A percentile compares a stretch with the other conserved stretches of the same genome.
Conservation (phyloP, 2,329 filamentous ascomycete species). For the Periglandula ipomoeae region DNA sequence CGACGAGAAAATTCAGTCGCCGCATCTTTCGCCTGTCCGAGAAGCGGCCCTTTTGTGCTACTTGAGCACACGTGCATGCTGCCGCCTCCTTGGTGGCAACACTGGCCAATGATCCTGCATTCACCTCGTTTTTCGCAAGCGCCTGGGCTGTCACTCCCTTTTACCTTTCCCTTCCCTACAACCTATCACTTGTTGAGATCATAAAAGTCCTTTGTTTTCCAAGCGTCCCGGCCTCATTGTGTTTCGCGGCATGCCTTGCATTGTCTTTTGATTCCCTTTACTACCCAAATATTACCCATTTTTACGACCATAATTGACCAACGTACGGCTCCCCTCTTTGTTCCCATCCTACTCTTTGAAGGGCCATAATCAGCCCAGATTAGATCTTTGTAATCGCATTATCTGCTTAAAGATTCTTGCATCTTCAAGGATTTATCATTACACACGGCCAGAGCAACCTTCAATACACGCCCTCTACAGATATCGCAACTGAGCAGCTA, state of each 20-base stretch:
- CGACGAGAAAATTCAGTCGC: neutral
- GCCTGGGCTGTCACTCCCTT: neutral
- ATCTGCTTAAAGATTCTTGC: neutral
- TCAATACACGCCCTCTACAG: neutral
- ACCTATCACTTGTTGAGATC: too few species aligned
- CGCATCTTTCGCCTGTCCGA: neutral
- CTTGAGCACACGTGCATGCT: slow-evolving; percentile 3
- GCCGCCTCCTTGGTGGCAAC: neutral
- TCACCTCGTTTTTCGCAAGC: neutral
- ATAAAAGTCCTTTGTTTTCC: too few species aligned
- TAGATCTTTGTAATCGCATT: neutral
- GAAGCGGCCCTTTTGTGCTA: neutral
- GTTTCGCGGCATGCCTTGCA: too few species aligned
- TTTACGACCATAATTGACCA: too few species aligned
- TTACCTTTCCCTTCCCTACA: neutral
- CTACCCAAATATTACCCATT: too few species aligned
- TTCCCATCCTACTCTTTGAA: too few species aligned
- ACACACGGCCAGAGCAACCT: too few species aligned
- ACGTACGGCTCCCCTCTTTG: too few species aligned
- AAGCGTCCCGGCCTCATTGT: too few species aligned
- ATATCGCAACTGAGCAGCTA: slow-evolving; percentile 15
- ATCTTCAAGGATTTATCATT: too few species aligned
- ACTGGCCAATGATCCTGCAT: slow-evolving; percentile 6
- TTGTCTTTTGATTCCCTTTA: too few species aligned
- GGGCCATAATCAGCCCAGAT: neutral